Conservation (phyloP, 129 eudicot species). For the Tagetes patula region DNA sequence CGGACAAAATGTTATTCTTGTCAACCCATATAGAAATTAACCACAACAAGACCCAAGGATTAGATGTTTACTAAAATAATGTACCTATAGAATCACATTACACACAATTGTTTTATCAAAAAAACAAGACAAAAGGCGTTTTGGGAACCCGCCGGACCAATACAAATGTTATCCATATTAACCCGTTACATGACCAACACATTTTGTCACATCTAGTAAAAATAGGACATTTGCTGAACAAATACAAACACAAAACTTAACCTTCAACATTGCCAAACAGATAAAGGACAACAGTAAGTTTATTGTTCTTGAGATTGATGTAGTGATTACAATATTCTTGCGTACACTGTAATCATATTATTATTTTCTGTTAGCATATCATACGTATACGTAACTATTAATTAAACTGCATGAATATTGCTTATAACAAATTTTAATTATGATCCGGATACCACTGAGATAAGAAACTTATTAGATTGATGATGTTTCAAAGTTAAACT, state of each 20-base stretch:
- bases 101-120: background rate
- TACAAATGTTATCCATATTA: background rate
- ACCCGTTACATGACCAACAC: background rate
- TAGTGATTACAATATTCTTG: too few species aligned
- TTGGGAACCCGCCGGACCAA: background rate
- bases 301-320: too few species aligned
- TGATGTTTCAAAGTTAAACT: too few species aligned
- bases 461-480: too few species aligned
- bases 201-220: background rate
- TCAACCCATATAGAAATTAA: background rate
- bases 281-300: constrained; percentile 57
- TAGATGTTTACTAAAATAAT: background rate
- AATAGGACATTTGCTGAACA: constrained; percentile 8
- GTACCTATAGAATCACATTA: background rate
- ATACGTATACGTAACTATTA: too few species aligned
- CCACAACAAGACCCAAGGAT: background rate
- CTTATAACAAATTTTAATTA: too few species aligned
- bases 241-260: constrained; percentile 22
- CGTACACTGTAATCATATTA: too few species aligned
- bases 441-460: too few species aligned
- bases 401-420: too few species aligned
- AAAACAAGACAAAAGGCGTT: background rate
- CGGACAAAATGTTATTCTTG: background rate
- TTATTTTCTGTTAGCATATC: too few species aligned
- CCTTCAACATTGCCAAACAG: constrained; percentile 78